phyloP scores from a whole-genome alignment of 306 rosid species.

The Sindora glabra region DNA sequence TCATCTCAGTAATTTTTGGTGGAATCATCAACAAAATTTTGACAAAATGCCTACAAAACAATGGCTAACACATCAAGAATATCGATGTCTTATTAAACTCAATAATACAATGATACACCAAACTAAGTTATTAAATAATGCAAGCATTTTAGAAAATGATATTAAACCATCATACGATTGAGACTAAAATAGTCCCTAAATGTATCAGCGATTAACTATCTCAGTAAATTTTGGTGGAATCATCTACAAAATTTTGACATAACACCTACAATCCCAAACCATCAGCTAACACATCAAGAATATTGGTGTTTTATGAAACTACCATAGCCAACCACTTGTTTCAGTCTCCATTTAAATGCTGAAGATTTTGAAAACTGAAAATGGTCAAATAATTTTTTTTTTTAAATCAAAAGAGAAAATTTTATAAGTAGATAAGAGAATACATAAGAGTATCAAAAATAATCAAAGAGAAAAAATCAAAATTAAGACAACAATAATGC shows the following conservation, averaged over 20 bases:
- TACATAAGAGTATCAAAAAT: too few species aligned
- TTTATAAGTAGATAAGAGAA: too few species aligned
- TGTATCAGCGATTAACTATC: neutral
- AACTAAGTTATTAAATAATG: neutral
- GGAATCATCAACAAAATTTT: neutral
- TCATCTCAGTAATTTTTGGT: neutral
- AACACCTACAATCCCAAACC: conserved; percentile 1
- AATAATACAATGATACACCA: too few species aligned
- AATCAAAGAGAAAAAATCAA: too few species aligned
- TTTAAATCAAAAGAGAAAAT: too few species aligned
- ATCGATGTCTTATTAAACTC: neutral
- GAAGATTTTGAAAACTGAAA: too few species aligned
- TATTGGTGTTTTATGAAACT: neutral
- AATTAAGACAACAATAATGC: too few species aligned
- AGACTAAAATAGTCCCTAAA: neutral
- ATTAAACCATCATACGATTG: neutral
- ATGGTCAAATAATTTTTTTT: too few species aligned
- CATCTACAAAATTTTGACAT: neutral
- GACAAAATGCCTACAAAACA: neutral
- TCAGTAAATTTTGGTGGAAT: neutral
- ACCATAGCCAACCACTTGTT: neutral
- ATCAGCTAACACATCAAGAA: conserved; percentile 1
- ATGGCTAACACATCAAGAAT: conserved; percentile 2
- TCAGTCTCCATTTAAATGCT: too few species aligned
- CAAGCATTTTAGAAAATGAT: neutral